Evolutionary conservation across 2,329 filamentous ascomycete genomes (phyloP).

Genomic region (Penicillium sp.): DNA sequence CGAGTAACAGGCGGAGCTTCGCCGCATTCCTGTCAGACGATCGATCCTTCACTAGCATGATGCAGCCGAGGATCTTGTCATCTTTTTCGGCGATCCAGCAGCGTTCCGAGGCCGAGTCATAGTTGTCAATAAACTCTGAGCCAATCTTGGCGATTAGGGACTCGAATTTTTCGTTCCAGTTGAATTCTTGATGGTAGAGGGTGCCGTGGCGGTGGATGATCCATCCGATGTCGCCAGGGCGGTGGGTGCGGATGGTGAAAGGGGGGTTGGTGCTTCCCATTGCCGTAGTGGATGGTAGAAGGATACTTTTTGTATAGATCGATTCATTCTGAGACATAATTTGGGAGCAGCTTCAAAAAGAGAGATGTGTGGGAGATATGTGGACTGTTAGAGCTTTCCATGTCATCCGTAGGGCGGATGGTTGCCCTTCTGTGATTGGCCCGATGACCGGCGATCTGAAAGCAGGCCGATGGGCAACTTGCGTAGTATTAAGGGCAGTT

Average conservation of each 20-base stretch:
- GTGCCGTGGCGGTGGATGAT: slow-evolving; percentile 28
- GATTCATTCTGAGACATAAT: not conserved
- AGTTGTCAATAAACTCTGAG: slow-evolving; percentile 26
- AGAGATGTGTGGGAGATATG: not conserved
- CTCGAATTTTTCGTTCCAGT: slow-evolving; percentile 26
- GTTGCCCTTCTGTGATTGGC: not conserved
- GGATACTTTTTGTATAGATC: too few species aligned
- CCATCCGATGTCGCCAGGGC: slow-evolving; percentile 29
- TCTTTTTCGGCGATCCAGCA: slow-evolving; percentile 33
- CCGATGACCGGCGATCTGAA: not conserved
- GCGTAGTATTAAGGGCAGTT: too few species aligned
- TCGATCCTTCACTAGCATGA: slow-evolving; percentile 31
- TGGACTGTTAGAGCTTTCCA: not conserved
- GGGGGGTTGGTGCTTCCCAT: slow-evolving; percentile 5
- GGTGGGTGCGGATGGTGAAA: slow-evolving; percentile 24
- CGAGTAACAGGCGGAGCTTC: slow-evolving; percentile 30
- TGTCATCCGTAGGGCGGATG: slow-evolving; percentile 10
- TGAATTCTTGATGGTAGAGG: slow-evolving; percentile 27
- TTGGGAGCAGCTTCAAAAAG: too few species aligned
- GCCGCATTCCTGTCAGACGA: slow-evolving; percentile 16
- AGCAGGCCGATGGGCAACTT: not conserved
- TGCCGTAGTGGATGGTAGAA: too few species aligned
- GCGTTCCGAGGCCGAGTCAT: slow-evolving; percentile 24
- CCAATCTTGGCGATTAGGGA: slow-evolving; percentile 22
- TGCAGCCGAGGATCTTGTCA: slow-evolving; percentile 23